A percentile compares a stretch with the other conserved stretches of the same genome.
Evolutionary conservation across 1,284 basidiomycete genomes (phyloP).

Genomic region (Sporisorium reilianum): DNA sequence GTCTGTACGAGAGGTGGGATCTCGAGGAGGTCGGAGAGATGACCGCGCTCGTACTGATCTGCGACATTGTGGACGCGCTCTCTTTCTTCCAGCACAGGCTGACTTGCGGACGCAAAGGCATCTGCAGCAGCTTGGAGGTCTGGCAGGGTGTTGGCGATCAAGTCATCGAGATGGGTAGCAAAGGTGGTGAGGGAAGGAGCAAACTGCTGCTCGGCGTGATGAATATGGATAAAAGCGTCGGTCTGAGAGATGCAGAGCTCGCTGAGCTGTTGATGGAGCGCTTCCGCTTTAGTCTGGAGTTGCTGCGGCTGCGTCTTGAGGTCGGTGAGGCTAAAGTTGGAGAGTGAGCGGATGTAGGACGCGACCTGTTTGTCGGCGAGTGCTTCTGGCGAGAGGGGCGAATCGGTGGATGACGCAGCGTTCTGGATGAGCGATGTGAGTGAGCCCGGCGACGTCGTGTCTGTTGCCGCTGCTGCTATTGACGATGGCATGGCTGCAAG

Average conservation of each 20-base stretch:
- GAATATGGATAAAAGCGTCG: slow-evolving; percentile 46
- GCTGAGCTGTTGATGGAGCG: slow-evolving; percentile 44
- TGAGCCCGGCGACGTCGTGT: slow-evolving; percentile 3
- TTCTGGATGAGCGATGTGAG: slow-evolving; percentile 25
- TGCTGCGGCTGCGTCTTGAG: slow-evolving; percentile 42
- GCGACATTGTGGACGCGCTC: slow-evolving; percentile 31
- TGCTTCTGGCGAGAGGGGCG: slow-evolving; percentile 21
- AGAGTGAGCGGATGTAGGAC: slow-evolving; percentile 48
- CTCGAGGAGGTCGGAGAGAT: slow-evolving; percentile 88
- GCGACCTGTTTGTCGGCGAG: slow-evolving; percentile 33
- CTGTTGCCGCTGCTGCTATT: neutral
- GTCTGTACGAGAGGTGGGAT: slow-evolving; percentile 89
- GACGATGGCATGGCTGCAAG: slow-evolving; percentile 6
- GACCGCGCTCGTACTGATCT: slow-evolving; percentile 77
- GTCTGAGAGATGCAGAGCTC: slow-evolving; percentile 55
- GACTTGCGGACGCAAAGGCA: slow-evolving; percentile 20
- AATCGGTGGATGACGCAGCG: slow-evolving; percentile 12
- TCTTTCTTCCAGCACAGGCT: slow-evolving; percentile 28
- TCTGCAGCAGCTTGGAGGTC: slow-evolving; percentile 29
- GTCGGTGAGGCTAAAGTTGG: slow-evolving; percentile 42
- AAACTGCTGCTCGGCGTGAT: slow-evolving; percentile 47
- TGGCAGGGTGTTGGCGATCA: slow-evolving; percentile 30
- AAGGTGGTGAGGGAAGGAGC: slow-evolving; percentile 30
- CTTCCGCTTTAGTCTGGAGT: slow-evolving; percentile 33
- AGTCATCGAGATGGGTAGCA: slow-evolving; percentile 20